Base-by-base conservation (phyloP, 1,284 basidiomycete species). In the Tylopilus sp. region DNA sequence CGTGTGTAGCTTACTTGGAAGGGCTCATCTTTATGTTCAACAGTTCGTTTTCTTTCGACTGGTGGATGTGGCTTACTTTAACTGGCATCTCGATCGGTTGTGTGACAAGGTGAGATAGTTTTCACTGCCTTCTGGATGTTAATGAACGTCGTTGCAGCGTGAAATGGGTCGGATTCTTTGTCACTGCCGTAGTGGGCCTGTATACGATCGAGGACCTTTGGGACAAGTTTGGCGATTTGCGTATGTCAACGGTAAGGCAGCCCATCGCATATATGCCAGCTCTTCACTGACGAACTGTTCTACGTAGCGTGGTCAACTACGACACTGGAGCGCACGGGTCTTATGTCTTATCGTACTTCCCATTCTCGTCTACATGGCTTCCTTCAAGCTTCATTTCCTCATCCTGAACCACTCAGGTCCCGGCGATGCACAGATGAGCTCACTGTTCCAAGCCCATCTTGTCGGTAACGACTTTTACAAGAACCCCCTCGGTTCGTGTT, bases 151-250 rank as follows among this genome's bases (percentile, higher is more conserved):
- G 39, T 19, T 5, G 1, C 19, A 97, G 96, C 70, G 93, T 99
- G 72, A 99, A 99, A 83, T 94, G 95, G 92, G 90, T 99, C 57
- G 98, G 97, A 49, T 85, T 99, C 41, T 99, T 99, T 76, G 95
- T 95, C 62, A 99, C 96, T 1, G 93, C 95, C 6, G 84, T 99
- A 58, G 96, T 99, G 41, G 97, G 98, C 44, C 81, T 98, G 5
- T 99, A 99, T 81, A 99, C 98, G 0, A 89, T 98, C 66, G 97
- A 99, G 79, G 98, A 99, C 76, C 89, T 99, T 5, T 99, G 97
- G 97, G 93, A 97, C 60, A 99, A 99, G 81, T 97, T 99, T 79
- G 98, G 98, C 18, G 97, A 99, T 78, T 83, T 98, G 15, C 91
- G 89, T 71, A 97, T 99, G 94, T 88, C 96, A 49, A 85, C 90